phyloP scores from a whole-genome alignment of 768 basidiomycete species.

The Lactifluus piperatus region DNA sequence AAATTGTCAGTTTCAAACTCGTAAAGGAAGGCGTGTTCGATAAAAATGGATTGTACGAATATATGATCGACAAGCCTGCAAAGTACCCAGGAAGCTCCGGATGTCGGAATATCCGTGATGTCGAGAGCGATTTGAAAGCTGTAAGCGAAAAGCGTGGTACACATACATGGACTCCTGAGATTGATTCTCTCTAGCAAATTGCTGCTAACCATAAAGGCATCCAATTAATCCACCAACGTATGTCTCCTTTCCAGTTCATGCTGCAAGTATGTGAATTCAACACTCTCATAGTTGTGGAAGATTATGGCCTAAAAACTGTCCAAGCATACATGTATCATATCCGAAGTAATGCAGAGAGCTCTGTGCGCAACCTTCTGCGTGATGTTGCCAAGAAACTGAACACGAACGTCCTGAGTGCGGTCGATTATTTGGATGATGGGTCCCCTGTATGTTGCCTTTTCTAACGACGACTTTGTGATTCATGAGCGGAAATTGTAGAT shows the following conservation, averaged over 20 bases:
- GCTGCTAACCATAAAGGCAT: slow-evolving; percentile 91
- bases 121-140: slow-evolving; percentile 88
- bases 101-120: slow-evolving; percentile 78
- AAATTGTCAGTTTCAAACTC: slow-evolving; percentile 87
- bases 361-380: slow-evolving; percentile 74
- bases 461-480: background rate
- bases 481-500: slow-evolving; percentile 38
- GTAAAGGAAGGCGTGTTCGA: slow-evolving; percentile 79
- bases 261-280: slow-evolving; percentile 10
- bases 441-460: slow-evolving; percentile 50
- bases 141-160: slow-evolving; percentile 35
- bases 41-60: slow-evolving; percentile 58
- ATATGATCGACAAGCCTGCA: slow-evolving; percentile 77
- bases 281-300: slow-evolving; percentile 55
- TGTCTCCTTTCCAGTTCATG: slow-evolving; percentile 19
- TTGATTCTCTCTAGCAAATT: slow-evolving; percentile 55
- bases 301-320: slow-evolving; percentile 79
- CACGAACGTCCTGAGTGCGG: slow-evolving; percentile 51
- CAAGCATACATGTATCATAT: slow-evolving; percentile 94
- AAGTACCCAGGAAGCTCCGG: slow-evolving; percentile 81
- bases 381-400: slow-evolving; percentile 66
- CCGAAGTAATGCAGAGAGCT: slow-evolving; percentile 77
- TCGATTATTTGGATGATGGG: slow-evolving; percentile 85
- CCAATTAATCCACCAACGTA: slow-evolving; percentile 73
- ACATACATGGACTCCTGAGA: background rate